These are phyloP conservation scores for Chaetomidium leptoderma DNA, from an alignment of 495 filamentous ascomycete genomes.

Conservation along the genomic window DNA sequence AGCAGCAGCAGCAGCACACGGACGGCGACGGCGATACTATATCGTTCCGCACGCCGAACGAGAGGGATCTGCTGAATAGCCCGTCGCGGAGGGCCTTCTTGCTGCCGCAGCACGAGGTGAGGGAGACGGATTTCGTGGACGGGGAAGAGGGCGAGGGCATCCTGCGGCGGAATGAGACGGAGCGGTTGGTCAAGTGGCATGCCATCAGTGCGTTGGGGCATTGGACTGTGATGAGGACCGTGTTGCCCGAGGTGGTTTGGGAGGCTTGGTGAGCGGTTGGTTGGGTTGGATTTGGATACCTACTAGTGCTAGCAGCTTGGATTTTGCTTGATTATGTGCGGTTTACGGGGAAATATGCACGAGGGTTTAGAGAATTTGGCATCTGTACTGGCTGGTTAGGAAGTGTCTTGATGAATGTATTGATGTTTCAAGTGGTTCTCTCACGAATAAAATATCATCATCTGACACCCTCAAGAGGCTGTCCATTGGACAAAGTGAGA, in stretches of 20 bases:
- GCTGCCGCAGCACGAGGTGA: conserved; percentile 68
- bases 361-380: too few relatives aligned
- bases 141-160: conserved; percentile 41
- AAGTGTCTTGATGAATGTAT: too few relatives aligned
- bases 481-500: too few relatives aligned
- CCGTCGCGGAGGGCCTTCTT: conserved; percentile 63
- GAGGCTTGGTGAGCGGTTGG: conserved; percentile 65
- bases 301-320: too few relatives aligned
- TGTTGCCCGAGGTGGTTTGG: conserved; percentile 77
- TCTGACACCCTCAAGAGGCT: too few relatives aligned
- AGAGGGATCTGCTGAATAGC: conserved; percentile 67
- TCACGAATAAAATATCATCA: too few relatives aligned
- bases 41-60: conserved; percentile 64
- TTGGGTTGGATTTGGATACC: not conserved
- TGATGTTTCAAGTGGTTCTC: too few relatives aligned
- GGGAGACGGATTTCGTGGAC: conserved; percentile 40
- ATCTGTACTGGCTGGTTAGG: too few relatives aligned
- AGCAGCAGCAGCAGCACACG: too few relatives aligned
- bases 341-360: too few relatives aligned
- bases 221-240: conserved; percentile 86
- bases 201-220: conserved; percentile 71
- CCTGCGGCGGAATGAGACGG: conserved; percentile 54
- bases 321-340: too few relatives aligned
- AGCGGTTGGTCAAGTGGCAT: conserved; percentile 63
- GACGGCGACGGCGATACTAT: conserved; percentile 37